These are phyloP conservation scores for Fragilaria crotonensis DNA, from an alignment of 108 stramenopile species.

Conservation along the genomic window DNA sequence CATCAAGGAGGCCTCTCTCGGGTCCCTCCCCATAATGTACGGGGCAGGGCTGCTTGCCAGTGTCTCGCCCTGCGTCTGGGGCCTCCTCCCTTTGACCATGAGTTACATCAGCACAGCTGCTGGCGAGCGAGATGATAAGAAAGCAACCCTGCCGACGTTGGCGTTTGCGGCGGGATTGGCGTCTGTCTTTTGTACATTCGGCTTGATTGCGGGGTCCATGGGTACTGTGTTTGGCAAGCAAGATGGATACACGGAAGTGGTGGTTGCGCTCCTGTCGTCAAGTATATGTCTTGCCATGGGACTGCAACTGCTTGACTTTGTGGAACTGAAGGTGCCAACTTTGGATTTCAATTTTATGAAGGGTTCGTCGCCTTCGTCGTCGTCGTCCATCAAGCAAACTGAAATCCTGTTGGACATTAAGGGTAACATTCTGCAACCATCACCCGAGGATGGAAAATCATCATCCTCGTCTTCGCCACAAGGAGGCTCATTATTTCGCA, in stretches of 20 bases:
- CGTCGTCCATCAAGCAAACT: not conserved
- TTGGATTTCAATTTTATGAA: not conserved
- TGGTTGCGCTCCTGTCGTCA: conserved; percentile 42
- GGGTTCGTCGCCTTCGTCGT: not conserved
- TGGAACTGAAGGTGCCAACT: conserved; percentile 48
- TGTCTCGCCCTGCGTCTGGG: conserved; percentile 73
- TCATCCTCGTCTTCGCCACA: conserved; percentile 15
- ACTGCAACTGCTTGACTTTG: conserved; percentile 63
- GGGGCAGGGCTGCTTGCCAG: conserved; percentile 65
- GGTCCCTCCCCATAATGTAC: conserved; percentile 57
- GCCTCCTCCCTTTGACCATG: conserved; percentile 68
- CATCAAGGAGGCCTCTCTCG: conserved; percentile 19
- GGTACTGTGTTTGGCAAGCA: conserved; percentile 65
- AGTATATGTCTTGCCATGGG: conserved; percentile 69
- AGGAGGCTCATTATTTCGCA: conserved; percentile 45
- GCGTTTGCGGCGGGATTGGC: conserved; percentile 62
- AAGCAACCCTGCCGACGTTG: conserved; percentile 51
- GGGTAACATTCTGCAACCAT: not conserved
- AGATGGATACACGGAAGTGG: conserved; percentile 14
- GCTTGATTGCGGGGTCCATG: conserved; percentile 52
- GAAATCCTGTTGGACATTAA: conserved; percentile 5
- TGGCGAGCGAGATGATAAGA: conserved; percentile 50
- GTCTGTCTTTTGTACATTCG: conserved; percentile 63
- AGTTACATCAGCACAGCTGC: conserved; percentile 63
- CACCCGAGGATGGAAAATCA: not conserved